These are phyloP conservation scores for Penicilliopsis zonata DNA, from an alignment of 495 filamentous ascomycete genomes.

Conservation along the genomic window DNA sequence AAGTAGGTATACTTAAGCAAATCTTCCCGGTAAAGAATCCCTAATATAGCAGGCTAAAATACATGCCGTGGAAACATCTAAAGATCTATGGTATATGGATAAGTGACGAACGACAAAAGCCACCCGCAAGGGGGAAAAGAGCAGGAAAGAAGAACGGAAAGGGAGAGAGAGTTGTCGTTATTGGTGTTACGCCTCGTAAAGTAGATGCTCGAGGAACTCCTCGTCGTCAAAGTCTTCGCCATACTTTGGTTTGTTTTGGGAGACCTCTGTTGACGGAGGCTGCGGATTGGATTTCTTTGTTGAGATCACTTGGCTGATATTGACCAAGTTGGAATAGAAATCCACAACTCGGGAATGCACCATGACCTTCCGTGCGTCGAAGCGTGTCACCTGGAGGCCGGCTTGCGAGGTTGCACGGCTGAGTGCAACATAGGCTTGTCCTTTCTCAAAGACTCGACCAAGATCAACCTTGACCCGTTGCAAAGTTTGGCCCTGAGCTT, in stretches of 20 bases:
- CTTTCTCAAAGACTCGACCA: conserved; percentile 87
- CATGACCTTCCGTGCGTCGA: conserved; percentile 86
- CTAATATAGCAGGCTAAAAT: no score
- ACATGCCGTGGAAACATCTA: no score
- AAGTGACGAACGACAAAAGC: no score
- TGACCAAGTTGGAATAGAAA: conserved; percentile 76
- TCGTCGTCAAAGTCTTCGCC: conserved; percentile 25
- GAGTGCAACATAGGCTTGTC: conserved; percentile 49
- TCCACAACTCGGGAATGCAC: conserved; percentile 75
- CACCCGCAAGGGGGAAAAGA: no score
- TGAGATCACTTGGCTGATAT: conserved; percentile 24
- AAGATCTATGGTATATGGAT: no score
- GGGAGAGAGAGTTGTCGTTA: neutral
- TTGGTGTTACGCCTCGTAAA: neutral
- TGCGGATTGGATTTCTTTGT: conserved; percentile 12
- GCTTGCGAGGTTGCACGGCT: conserved; percentile 75
- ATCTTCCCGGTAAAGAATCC: no score
- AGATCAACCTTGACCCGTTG: conserved; percentile 93
- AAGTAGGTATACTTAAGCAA: no score
- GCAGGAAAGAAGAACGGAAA: neutral
- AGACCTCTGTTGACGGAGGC: no score
- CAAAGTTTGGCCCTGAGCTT: conserved; percentile 93
- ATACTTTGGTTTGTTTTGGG: neutral
- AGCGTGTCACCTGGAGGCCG: conserved; percentile 79
- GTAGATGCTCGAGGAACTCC: conserved; percentile 7